Base-by-base conservation (phyloP, 495 filamentous ascomycete species). In the Achaetomiella virescens region DNA sequence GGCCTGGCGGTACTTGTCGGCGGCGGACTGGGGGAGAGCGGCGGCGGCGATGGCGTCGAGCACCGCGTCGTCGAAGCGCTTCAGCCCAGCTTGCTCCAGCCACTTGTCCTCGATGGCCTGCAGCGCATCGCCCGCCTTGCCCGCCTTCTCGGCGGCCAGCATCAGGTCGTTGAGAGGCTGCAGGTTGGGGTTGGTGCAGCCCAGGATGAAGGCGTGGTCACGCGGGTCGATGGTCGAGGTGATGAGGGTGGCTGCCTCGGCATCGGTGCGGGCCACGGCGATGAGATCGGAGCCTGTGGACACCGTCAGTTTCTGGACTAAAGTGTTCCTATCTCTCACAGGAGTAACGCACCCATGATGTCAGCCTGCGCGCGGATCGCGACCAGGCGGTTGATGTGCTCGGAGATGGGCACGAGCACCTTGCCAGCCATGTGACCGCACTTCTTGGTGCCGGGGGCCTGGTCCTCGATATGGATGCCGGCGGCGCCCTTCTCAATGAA, bases 371-470 rank as follows among this genome's bases (percentile, higher is more conserved):
- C 93, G 57, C 93, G 85, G 71, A 98, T 97, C 61, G 93, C 91
- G 33, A 98, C 90, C 18, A 98, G 80, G 24, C 93, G 88, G 78
- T 97, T 98, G 80, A 97, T 96, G 76, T 98, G 93, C 75, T 98
- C 93, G 75, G 83, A 87, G 71, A 97, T 95, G 36, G 93, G 93
- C 48, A 98, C 93, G 45, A 98, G 80, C 29, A 98, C 93, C 78
- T 98, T 98, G 62, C 93, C 93, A 59, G 93, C 93, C 93, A 98
- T 98, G 74, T 98, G 93, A 53, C 93, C 93, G 67, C 93, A 98
- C 78, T 98, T 98, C 83, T 98, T 98, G 36, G 93, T 98, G 38
- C 93, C 93, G 1, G 93, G 92, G 10, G 93, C 93, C 73, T 98
- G 93, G 68, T 98, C 93, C 73, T 98, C 93, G 60, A 98, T 97